Conservation (phyloP, 2,329 filamentous ascomycete genomes). For the Colletotrichum phormii region DNA sequence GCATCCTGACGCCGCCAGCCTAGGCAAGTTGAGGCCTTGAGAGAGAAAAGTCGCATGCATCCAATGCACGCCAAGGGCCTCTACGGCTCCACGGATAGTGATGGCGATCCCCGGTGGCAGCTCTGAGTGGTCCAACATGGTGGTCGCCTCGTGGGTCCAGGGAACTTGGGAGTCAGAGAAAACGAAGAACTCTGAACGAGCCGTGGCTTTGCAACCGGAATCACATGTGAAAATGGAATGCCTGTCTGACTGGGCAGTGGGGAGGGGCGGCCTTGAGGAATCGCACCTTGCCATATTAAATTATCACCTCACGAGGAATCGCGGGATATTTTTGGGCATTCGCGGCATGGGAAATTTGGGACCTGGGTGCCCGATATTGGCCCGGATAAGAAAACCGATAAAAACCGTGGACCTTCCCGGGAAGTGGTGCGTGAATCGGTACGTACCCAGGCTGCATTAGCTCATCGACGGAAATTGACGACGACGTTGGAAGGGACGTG, state of each 20-base stretch:
- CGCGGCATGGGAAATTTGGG: not conserved
- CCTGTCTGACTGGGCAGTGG: not conserved
- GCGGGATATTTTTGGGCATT: not conserved
- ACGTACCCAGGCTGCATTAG: not conserved
- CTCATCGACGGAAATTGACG: not conserved
- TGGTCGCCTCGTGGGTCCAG: slow-evolving; percentile 25
- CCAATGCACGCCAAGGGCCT: slow-evolving; percentile 21
- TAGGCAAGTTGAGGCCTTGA: slow-evolving; percentile 5
- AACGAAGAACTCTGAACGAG: slow-evolving; percentile 21
- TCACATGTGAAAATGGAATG: slow-evolving; percentile 35
- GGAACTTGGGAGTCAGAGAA: slow-evolving; percentile 18
- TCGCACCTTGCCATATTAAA: slow-evolving; percentile 4
- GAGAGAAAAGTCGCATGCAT: slow-evolving; percentile 30
- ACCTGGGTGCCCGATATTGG: slow-evolving; percentile 11
- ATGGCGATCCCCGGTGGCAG: slow-evolving; percentile 28
- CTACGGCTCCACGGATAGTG: slow-evolving; percentile 26
- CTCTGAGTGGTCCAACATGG: slow-evolving; percentile 25
- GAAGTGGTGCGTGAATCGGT: not conserved
- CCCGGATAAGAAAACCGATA: slow-evolving; percentile 26
- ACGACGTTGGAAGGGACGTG: slow-evolving; percentile 3
- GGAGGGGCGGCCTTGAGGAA: not conserved
- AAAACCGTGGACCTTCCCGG: slow-evolving; percentile 1
- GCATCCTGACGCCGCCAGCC: slow-evolving; percentile 14
- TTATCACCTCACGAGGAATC: slow-evolving; percentile 17
- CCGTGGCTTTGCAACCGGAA: slow-evolving; percentile 35